Base-by-base conservation (phyloP, 129 eudicot species). In the Lonicera japonica region DNA sequence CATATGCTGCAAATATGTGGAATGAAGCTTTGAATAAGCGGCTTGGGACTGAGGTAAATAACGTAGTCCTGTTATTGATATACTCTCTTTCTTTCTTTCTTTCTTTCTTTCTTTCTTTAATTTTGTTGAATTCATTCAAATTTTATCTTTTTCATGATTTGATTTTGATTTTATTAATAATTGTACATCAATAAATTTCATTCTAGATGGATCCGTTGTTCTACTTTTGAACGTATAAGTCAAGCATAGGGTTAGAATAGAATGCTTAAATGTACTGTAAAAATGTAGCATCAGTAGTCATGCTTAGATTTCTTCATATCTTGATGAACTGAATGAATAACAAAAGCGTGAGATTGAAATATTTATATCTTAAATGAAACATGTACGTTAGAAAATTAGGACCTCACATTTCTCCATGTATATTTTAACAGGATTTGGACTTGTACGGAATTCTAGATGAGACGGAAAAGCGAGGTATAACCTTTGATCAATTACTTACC, bases 1-100 rank as follows among this genome's bases (percentile, higher is more conserved):
- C 92, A 21, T 88, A 88, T 79, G 99, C 99, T 65, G 99, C 99
- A 69, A 94, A 94, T 71, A 94, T 94, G 99, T 94, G 99, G 99
- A 94, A 94, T 54, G 99, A 94, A 75, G 99, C 99, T 70, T 80
- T 94, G 20, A 94, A 94, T 73, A 94, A 78, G 91, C 82, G 99
- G 64, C 99, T 94, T 65, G 99, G 96, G 60, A 94, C 99, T 23
- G 82, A 94, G 96, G 99, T 94, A 67, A 80, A 34, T 68, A n/a
- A n/a, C n/a, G 8, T 51, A 43, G 16, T 19, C 40, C 50, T 58
- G 22, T 63, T 72, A 41, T 3, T 38, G 56, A 52, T 55, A 51
- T 58, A 52, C 34, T 29, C 6, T 29, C 6, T 29, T 29, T 1
- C 15, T 22, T 48, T 48, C 29, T 36, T 21, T 29, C 39, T n/a